phyloP scores from a whole-genome alignment of 495 filamentous ascomycete species.

The Echria macrotheca region DNA sequence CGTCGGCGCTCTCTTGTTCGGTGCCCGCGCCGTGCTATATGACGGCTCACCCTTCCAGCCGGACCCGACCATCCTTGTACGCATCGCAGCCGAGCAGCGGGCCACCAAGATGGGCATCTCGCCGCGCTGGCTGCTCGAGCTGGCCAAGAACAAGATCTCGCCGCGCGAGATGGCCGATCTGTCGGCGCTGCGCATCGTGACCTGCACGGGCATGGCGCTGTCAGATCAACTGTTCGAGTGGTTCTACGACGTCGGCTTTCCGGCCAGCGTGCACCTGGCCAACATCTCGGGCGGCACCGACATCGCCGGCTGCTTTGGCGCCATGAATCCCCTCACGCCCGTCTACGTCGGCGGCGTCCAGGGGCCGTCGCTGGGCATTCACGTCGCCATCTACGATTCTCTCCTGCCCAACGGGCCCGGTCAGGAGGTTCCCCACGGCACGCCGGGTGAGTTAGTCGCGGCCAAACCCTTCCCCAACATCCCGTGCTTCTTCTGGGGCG shows the following conservation, averaged over 20 bases:
- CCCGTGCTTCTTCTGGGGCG: constrained; percentile 67
- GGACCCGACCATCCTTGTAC: constrained; percentile 52
- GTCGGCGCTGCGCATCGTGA: constrained; percentile 51
- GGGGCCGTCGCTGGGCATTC: constrained; percentile 57
- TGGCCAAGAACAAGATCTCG: constrained; percentile 52
- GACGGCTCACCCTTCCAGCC: constrained; percentile 75
- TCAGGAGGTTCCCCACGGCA: constrained; percentile 49
- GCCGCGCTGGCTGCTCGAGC: constrained; percentile 67
- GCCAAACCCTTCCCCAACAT: constrained; percentile 66
- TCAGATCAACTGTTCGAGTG: constrained; percentile 67
- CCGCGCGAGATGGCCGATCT: constrained; percentile 60
- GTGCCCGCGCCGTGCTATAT: constrained; percentile 59
- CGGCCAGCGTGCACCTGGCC: constrained; percentile 52
- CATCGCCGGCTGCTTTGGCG: constrained; percentile 64
- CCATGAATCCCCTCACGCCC: constrained; percentile 62
- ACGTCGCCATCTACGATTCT: constrained; percentile 64
- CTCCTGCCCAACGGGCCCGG: constrained; percentile 50
- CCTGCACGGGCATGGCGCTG: constrained; percentile 73
- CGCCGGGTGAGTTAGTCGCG: constrained; percentile 68
- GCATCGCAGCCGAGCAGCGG: constrained; percentile 52
- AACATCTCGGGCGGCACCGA: constrained; percentile 80
- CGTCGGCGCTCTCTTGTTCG: constrained; percentile 48
- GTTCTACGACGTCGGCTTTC: constrained; percentile 80
- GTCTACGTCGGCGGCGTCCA: constrained; percentile 68
- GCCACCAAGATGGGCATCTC: constrained; percentile 62